Conservation (phyloP, 805 yeast genomes). For the Jamesozyma rosinii region DNA sequence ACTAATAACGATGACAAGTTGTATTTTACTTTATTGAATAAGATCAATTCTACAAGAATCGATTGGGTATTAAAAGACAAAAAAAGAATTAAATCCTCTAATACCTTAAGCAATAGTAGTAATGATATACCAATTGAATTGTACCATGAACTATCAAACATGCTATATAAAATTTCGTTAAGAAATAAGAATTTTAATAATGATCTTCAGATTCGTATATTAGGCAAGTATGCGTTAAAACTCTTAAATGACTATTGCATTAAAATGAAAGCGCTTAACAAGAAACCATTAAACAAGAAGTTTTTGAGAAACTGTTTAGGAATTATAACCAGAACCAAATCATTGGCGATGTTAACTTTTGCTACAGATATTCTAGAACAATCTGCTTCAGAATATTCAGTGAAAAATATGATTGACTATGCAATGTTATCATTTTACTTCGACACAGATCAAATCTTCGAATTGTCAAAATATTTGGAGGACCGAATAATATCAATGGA, state of each 20-base stretch:
- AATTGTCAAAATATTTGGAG: constrained; percentile 7
- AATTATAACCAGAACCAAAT: constrained; percentile 12
- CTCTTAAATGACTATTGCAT: constrained; percentile 11
- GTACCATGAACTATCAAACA: constrained; percentile 19
- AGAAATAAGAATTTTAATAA: neutral
- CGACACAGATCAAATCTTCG: constrained; percentile 17
- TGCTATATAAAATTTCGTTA: constrained; percentile 16
- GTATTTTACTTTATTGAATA: constrained; percentile 19
- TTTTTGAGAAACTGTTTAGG: constrained; percentile 13
- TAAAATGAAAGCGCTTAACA: neutral
- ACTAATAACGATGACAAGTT: constrained; percentile 8
- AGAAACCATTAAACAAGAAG: constrained; percentile 2
- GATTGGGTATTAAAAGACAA: constrained; percentile 18
- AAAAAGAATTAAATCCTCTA: constrained; percentile 1
- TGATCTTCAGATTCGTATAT: constrained; percentile 4
- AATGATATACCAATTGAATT: constrained; percentile 18
- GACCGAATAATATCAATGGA: neutral
- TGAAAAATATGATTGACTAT: neutral
- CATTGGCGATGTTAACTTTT: constrained; percentile 8
- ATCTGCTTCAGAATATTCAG: constrained; percentile 1
- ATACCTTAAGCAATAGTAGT: neutral
- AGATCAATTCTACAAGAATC: constrained; percentile 13
- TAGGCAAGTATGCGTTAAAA: constrained; percentile 17
- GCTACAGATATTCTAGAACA: constrained; percentile 1
- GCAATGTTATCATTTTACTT: constrained; percentile 15